Conservation (phyloP, 106 monocot genomes). For the Platanthera guangdongensis region DNA sequence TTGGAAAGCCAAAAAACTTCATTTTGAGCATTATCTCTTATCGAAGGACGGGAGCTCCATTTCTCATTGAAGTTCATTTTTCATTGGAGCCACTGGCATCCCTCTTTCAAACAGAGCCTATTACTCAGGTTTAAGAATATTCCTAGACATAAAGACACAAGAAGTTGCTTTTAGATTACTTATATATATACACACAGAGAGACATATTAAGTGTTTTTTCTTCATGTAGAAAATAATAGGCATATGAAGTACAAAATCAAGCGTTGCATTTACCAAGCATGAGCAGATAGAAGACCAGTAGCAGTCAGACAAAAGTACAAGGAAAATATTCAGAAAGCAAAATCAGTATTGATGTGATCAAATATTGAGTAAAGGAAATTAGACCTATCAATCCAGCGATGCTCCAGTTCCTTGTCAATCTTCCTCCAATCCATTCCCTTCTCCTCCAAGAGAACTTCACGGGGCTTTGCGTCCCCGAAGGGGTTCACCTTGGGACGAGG, state of each 20-base stretch:
- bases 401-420: constrained; percentile 83
- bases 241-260: neutral
- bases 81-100: no score
- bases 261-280: neutral
- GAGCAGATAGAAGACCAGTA: neutral
- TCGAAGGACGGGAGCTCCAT: no score
- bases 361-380: neutral
- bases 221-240: neutral
- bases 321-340: neutral
- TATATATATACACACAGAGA: neutral
- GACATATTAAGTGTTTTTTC: neutral
- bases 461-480: constrained; percentile 91
- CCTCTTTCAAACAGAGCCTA: neutral
- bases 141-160: neutral
- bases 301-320: neutral
- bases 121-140: neutral
- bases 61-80: no score
- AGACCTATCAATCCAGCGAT: constrained; percentile 72
- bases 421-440: constrained; percentile 91
- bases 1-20: no score
- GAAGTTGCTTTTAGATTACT: neutral
- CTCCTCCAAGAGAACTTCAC: constrained; percentile 71
- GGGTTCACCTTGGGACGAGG: constrained; percentile 69
- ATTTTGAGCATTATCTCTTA: no score
- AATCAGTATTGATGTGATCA: neutral